Base-by-base conservation (phyloP, 768 basidiomycete species). In the Hygrocybe coccinea region DNA sequence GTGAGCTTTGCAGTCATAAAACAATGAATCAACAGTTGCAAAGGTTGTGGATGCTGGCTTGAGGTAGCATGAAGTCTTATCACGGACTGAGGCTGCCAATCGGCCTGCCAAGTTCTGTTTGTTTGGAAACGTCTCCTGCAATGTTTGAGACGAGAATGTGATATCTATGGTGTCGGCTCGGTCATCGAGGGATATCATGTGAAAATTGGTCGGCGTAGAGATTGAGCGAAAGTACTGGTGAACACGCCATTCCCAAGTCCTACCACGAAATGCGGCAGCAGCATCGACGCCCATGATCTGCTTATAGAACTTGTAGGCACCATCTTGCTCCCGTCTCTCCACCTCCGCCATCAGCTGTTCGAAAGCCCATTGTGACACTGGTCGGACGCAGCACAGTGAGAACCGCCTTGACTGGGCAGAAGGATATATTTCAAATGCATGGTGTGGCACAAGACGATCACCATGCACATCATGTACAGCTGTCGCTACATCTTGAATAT, bases 401-500 rank as follows among this genome's bases (percentile, higher is more conserved):
- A 14, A 24, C 12, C 14, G 9, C 43, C 54, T 47, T 6, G 7
- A 12, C 17, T 15, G 12, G 17, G 43, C 10, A n/a, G 11, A 11
- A 22, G 54, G 54, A 37, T 17, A 47, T 45, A 55, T 55, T 19
- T 55, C 44, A 24, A 46, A 55, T 35, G 33, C 44, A 47, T 14
- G 44, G 24, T 55, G 45, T 11, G 29, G 12, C 5, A 11, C 10
- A 22, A 7, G 6, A 10, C 22, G 8, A 35, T 33, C 25, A 21
- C 21, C 11, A 21, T 36, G 63, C 69, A 54, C 65, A 67, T 9
- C 59, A 62, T 11, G 66, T 19, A 48, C n/a, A 46, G 33, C 47
- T 37, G 24, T 21, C 34, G 34, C 43, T 44, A 58, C 41, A 21
- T 33, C 44, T 12, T 54, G 21, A 21, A 35, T 45, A 19, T 55